Evolutionary conservation across 176 grass and related monocot species (phyloP).

Genomic region (Carex cristatella): DNA sequence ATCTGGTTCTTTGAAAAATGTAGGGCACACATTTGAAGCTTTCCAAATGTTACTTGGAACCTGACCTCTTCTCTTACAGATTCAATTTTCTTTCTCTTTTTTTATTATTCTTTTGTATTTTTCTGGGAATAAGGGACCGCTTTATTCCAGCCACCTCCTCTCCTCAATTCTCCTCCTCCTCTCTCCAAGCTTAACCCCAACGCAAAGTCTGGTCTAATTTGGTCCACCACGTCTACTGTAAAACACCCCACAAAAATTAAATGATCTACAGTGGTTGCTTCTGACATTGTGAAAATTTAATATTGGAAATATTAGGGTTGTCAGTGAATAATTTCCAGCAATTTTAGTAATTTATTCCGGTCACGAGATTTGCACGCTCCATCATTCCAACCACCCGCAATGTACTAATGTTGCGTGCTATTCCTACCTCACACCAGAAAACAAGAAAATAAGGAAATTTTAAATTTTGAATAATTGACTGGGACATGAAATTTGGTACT

Average conservation of each 20-base stretch:
- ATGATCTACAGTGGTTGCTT: neutral
- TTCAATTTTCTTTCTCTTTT: neutral
- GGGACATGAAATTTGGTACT: neutral
- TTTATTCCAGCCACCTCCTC: constrained; percentile 17
- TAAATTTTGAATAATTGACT: constrained; percentile 1
- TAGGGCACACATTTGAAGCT: constrained; percentile 1
- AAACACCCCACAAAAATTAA: neutral
- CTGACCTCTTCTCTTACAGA: constrained; percentile 2
- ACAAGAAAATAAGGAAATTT: neutral
- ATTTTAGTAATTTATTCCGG: neutral
- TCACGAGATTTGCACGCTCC: constrained; percentile 20
- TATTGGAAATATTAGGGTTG: neutral
- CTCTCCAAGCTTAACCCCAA: constrained; percentile 28
- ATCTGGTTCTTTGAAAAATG: constrained; percentile 10
- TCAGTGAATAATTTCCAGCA: neutral
- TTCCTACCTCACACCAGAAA: constrained; percentile 12
- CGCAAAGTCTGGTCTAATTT: constrained; percentile 24
- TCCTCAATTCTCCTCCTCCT: neutral
- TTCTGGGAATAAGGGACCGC: constrained; percentile 9
- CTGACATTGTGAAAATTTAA: neutral
- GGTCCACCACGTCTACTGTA: constrained; percentile 22
- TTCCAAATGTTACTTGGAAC: neutral
- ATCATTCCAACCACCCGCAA: constrained; percentile 13
- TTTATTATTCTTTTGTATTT: constrained; percentile 13
- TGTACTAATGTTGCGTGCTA: constrained; percentile 6